A percentile compares a stretch with the other conserved stretches of the same genome.
These are phyloP conservation scores for Arachnomyces sp. DNA, from an alignment of 2,329 filamentous ascomycete genomes.

Conservation along the genomic window DNA sequence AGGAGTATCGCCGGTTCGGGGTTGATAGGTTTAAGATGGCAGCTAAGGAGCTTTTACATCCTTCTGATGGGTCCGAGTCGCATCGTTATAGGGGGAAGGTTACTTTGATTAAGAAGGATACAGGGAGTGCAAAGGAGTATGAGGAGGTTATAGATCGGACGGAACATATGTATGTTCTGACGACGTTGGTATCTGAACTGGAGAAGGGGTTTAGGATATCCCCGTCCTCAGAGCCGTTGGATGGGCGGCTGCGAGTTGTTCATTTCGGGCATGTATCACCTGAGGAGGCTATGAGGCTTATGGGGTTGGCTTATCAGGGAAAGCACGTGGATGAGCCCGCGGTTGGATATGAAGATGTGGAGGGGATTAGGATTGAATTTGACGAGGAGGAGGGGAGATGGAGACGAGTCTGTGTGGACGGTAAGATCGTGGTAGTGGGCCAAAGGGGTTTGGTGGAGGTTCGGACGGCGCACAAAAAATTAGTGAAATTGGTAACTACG, in stretches of 20 bases:
- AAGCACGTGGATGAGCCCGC: conserved; percentile 45
- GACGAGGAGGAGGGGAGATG: conserved; percentile 55
- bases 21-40: conserved; percentile 75
- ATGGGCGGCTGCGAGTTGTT: conserved; percentile 62
- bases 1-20: conserved; percentile 68
- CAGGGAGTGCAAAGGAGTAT: conserved; percentile 12
- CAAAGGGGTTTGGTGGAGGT: conserved; percentile 64
- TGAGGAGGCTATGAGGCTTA: conserved; percentile 64
- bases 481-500: conserved; percentile 5
- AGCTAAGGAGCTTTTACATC: conserved; percentile 63
- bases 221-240: conserved; percentile 60
- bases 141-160: conserved; percentile 29
- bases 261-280: conserved; percentile 62
- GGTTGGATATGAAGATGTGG: conserved; percentile 65
- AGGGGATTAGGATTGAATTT: conserved; percentile 58
- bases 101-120: conserved; percentile 29
- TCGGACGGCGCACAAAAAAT: conserved; percentile 4
- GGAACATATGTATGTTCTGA: conserved; percentile 67
- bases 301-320: conserved; percentile 55
- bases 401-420: conserved; percentile 86
- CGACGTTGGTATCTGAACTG: conserved; percentile 68
- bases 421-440: conserved; percentile 70
- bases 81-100: conserved; percentile 52
- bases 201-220: conserved; percentile 78
- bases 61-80: conserved; percentile 42